Evolutionary conservation across 345 rosid genomes (phyloP).

Genomic region (Cardamine chenopodiifolia): DNA sequence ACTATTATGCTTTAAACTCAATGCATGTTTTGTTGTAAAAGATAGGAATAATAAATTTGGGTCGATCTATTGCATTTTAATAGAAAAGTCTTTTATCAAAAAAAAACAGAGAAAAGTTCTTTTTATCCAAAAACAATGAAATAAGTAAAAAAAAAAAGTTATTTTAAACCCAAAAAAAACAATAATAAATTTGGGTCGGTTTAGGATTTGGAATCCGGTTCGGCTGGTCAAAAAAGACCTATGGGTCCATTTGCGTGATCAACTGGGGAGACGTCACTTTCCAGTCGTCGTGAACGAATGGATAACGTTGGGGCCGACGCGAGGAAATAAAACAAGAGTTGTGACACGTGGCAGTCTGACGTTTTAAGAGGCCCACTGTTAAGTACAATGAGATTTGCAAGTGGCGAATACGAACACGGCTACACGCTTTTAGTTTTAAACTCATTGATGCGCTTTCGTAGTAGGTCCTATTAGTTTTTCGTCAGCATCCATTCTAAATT

Average conservation of each 20-base stretch:
- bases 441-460: background rate
- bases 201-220: background rate
- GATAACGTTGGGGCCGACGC: background rate
- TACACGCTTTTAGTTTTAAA: background rate
- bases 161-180: too few species aligned
- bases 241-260: background rate
- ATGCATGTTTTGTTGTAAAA: too few species aligned
- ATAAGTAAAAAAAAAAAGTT: too few species aligned
- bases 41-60: too few species aligned
- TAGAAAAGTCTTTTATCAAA: too few species aligned
- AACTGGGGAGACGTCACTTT: background rate
- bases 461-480: background rate
- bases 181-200: background rate
- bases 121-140: too few species aligned
- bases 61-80: too few species aligned
- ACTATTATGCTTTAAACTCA: too few species aligned
- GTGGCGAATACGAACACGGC: constrained; percentile 6
- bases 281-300: background rate
- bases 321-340: background rate
- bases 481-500: background rate
- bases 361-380: background rate
- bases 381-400: background rate
- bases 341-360: background rate
- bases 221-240: background rate
- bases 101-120: too few species aligned